Conservation (phyloP, 1,139 yeast species). For the Hansenula sp. region DNA sequence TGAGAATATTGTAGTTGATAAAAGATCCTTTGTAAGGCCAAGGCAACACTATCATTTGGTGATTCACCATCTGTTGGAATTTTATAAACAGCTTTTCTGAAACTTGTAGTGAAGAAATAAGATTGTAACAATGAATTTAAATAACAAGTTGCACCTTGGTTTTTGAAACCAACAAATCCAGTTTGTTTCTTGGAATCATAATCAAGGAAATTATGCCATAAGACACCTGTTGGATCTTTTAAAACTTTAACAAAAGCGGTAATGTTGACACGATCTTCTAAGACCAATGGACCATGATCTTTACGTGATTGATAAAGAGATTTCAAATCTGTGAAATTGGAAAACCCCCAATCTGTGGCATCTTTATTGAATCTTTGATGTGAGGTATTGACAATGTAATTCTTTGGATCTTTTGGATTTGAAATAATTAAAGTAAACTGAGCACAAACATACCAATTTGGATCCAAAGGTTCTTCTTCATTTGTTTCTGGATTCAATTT, state of each 20-base stretch:
- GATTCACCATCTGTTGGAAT: constrained; percentile 72
- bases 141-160: constrained; percentile 98
- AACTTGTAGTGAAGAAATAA: constrained; percentile 77
- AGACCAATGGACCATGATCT: constrained; percentile 37
- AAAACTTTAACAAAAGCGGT: constrained; percentile 75
- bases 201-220: constrained; percentile 84
- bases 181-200: constrained; percentile 87
- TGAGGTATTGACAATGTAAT: constrained; percentile 63
- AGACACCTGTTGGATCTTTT: constrained; percentile 88
- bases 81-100: constrained; percentile 81
- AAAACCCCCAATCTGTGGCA: constrained; percentile 96
- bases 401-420: constrained; percentile 68
- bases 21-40: constrained; percentile 84
- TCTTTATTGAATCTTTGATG: constrained; percentile 72
- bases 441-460: constrained; percentile 82
- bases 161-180: constrained; percentile 88
- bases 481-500: constrained; percentile 24
- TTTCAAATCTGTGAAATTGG: constrained; percentile 64
- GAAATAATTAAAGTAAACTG: constrained; percentile 86
- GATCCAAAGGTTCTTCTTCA: constrained; percentile 33
- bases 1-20: constrained; percentile 70
- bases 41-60: constrained; percentile 59
- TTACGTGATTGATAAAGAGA: constrained; percentile 35
- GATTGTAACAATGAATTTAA: constrained; percentile 89
- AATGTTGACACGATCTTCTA: constrained; percentile 58